Conservation (phyloP, 163 green algal species). For the Prototheca cutis region DNA sequence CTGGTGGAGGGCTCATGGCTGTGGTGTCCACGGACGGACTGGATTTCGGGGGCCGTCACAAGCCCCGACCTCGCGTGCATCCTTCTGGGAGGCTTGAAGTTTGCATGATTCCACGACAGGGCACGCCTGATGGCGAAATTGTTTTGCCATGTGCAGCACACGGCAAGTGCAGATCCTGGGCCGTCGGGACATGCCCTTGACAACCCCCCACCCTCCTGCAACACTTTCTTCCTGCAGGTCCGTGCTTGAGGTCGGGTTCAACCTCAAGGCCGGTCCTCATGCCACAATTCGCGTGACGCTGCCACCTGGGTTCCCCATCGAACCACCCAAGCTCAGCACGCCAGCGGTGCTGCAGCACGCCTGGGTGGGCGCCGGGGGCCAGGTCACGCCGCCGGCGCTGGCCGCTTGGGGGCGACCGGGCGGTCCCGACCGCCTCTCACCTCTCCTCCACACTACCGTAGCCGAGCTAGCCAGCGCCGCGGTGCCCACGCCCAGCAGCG, state of each 20-base stretch:
- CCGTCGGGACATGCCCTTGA: too few species aligned
- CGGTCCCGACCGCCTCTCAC: conserved; percentile 3
- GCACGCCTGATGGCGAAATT: too few species aligned
- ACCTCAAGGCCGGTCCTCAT: conserved; percentile 16
- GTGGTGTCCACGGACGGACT: too few species aligned
- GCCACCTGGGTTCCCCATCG: conserved; percentile 41
- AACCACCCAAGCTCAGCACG: conserved; percentile 28
- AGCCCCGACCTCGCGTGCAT: too few species aligned
- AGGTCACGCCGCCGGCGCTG: conserved; percentile 28
- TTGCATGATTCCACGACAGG: too few species aligned
- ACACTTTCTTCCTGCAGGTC: conserved; percentile 9
- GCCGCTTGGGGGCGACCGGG: conserved; percentile 16
- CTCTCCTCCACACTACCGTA: conserved; percentile 41
- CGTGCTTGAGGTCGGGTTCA: conserved; percentile 25
- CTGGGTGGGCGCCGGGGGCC: conserved; percentile 34
- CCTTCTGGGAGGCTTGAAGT: too few species aligned
- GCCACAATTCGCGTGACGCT: conserved; percentile 40
- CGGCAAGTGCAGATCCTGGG: too few species aligned
- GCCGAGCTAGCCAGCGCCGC: conserved; percentile 1
- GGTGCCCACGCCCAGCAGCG: neutral
- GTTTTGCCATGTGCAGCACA: too few species aligned
- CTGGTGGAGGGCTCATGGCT: neutral
- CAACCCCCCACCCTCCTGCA: neutral
- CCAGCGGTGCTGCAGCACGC: conserved; percentile 38
- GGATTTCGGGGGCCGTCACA: too few species aligned